Evolutionary conservation across 257 asterid genomes (phyloP).

Genomic region (Parsonsia alboflavescens): DNA sequence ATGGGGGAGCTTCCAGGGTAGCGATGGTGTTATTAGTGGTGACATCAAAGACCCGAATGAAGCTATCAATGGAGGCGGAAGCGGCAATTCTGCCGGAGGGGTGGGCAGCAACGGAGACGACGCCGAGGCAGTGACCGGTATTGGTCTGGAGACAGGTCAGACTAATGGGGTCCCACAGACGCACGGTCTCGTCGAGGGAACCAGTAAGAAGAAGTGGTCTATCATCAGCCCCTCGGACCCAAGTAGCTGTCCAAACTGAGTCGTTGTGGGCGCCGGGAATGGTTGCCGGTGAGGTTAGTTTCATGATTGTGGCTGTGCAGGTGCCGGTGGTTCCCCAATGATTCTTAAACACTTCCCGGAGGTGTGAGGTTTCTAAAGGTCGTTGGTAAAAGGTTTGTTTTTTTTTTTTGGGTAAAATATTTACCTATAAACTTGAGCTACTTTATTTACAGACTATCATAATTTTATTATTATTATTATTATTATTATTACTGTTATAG

Average conservation of each 20-base stretch:
- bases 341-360: too few species aligned
- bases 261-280: conserved; percentile 84
- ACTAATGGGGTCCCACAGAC: conserved; percentile 67
- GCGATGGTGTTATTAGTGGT: conserved; percentile 69
- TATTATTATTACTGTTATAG: too few species aligned
- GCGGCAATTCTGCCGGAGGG: conserved; percentile 94
- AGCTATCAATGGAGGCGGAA: conserved; percentile 92
- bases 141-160: conserved; percentile 47
- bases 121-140: conserved; percentile 96
- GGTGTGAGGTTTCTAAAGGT: too few species aligned
- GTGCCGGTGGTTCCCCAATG: conserved; percentile 1
- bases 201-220: conserved; percentile 75
- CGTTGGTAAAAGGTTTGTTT: too few species aligned
- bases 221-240: conserved; percentile 67
- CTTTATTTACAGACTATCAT: too few species aligned
- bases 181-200: conserved; percentile 87
- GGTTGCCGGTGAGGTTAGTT: conserved; percentile 63
- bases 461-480: too few species aligned
- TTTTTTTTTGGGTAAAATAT: too few species aligned
- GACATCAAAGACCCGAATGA: conserved; percentile 79
- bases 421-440: too few species aligned
- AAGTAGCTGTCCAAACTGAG: conserved; percentile 89
- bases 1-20: conserved; percentile 93
- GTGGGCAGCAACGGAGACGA: conserved; percentile 84
- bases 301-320: conserved; percentile 33